phyloP scores from a whole-genome alignment of 1,284 basidiomycete species.

The Leccinum solheimii region DNA sequence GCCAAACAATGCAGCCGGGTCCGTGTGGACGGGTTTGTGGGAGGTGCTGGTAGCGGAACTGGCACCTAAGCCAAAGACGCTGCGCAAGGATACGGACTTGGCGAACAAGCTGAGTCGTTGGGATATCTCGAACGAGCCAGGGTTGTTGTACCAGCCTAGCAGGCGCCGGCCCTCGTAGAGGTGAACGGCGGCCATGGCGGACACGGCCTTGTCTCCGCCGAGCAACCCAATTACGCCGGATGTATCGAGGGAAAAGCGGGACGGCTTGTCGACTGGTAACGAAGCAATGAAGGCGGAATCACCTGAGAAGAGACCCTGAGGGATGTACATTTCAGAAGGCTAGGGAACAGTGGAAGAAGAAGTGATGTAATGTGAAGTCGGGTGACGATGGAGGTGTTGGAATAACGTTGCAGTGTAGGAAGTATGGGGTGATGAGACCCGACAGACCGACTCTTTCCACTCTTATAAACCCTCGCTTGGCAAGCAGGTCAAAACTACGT shows the following conservation, averaged over 20 bases:
- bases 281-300: not conserved
- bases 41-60: conserved; percentile 5
- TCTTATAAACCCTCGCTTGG: too few species aligned
- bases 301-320: not conserved
- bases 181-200: conserved; percentile 25
- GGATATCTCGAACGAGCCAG: conserved; percentile 25
- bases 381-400: not conserved
- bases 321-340: not conserved
- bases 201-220: conserved; percentile 30
- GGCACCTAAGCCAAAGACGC: not conserved
- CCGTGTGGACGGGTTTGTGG: conserved; percentile 13
- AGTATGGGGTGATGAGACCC: not conserved
- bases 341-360: not conserved
- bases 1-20: conserved; percentile 18
- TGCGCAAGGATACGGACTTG: not conserved
- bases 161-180: conserved; percentile 23
- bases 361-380: not conserved
- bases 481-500: too few species aligned
- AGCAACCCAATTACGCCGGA: conserved; percentile 19
- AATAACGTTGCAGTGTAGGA: not conserved
- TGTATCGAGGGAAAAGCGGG: conserved; percentile 15
- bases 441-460: not conserved
- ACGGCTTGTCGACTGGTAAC: not conserved
- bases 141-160: conserved; percentile 34
- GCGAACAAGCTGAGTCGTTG: conserved; percentile 20